These are phyloP conservation scores for Fusarium staphyleae DNA, from an alignment of 2,329 filamentous ascomycete species.

Conservation along the genomic window DNA sequence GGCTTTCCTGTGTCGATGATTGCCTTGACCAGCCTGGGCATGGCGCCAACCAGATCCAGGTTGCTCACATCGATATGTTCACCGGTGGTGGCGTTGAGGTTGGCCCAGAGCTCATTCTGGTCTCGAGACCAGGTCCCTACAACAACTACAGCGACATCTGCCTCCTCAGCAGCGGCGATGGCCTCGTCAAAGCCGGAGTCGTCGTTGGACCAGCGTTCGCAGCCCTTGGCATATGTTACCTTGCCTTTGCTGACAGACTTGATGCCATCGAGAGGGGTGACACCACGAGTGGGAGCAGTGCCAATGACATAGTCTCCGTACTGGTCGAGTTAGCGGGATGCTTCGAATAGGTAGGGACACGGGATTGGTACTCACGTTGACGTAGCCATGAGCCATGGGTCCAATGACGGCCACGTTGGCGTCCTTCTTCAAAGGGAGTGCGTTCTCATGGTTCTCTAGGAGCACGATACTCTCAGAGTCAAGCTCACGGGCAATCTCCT, in stretches of 20 bases:
- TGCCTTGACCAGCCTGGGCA: slow-evolving; percentile 69
- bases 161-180: slow-evolving; percentile 67
- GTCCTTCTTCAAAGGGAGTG: slow-evolving; percentile 64
- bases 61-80: slow-evolving; percentile 73
- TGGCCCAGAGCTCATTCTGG: slow-evolving; percentile 73
- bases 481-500: slow-evolving; percentile 66
- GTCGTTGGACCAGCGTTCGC: slow-evolving; percentile 75
- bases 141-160: slow-evolving; percentile 75
- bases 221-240: slow-evolving; percentile 73
- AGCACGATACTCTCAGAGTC: slow-evolving; percentile 70
- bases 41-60: slow-evolving; percentile 73
- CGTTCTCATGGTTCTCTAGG: slow-evolving; percentile 63
- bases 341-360: not conserved
- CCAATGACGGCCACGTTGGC: slow-evolving; percentile 77
- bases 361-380: slow-evolving; percentile 62
- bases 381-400: slow-evolving; percentile 74
- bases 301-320: slow-evolving; percentile 79
- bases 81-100: slow-evolving; percentile 76
- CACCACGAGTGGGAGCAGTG: slow-evolving; percentile 66
- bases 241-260: slow-evolving; percentile 64
- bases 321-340: slow-evolving; percentile 36
- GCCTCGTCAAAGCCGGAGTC: slow-evolving; percentile 72
- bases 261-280: slow-evolving; percentile 75
- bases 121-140: slow-evolving; percentile 80
- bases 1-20: slow-evolving; percentile 72